These are phyloP conservation scores for Acacia pycnantha DNA, from an alignment of 331 rosid species.

Conservation along the genomic window DNA sequence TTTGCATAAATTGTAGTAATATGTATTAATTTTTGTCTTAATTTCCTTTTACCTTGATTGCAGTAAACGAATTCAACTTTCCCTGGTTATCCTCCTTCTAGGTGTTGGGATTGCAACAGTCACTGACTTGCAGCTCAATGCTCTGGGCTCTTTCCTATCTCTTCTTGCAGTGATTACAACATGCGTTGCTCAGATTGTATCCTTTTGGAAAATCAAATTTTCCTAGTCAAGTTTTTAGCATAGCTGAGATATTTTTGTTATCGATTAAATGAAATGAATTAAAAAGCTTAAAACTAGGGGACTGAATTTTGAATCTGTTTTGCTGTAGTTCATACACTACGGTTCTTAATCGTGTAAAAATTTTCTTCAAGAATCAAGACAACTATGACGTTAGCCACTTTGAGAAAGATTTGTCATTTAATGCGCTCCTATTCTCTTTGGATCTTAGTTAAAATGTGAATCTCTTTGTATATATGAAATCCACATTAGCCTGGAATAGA, in stretches of 20 bases:
- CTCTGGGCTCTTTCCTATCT: constrained; percentile 77
- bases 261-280: neutral
- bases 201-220: constrained; percentile 45
- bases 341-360: neutral
- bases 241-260: neutral
- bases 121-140: constrained; percentile 87
- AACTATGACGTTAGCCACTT: neutral
- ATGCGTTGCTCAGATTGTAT: constrained; percentile 90
- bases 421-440: neutral
- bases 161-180: constrained; percentile 79
- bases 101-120: constrained; percentile 92
- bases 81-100: constrained; percentile 63
- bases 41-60: constrained; percentile 17
- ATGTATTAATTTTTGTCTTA: constrained; percentile 14
- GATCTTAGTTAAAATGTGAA: neutral
- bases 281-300: neutral
- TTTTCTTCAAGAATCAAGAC: neutral
- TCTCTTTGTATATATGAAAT: constrained; percentile 6
- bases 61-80: constrained; percentile 74
- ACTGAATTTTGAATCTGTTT: neutral
- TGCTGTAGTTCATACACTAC: neutral
- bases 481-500: neutral
- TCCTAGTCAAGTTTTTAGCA: neutral
- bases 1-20: constrained; percentile 1
- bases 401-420: neutral